Percentiles rank a stretch among this genome's conserved stretches.
Conservation (phyloP, 2,329 filamentous ascomycete species). For the Zalaria sp. region DNA sequence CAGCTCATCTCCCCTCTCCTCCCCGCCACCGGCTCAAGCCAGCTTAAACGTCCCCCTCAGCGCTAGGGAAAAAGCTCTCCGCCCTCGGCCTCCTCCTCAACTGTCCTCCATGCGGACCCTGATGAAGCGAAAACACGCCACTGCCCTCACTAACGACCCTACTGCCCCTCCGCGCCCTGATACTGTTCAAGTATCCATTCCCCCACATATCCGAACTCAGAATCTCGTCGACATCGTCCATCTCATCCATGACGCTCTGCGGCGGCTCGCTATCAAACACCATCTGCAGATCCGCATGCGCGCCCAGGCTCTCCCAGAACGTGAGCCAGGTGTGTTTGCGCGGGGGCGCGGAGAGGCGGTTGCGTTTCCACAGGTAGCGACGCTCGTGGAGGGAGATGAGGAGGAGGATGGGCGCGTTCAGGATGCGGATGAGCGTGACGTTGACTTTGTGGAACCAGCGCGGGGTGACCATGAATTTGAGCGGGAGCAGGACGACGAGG, state of each 20-base stretch:
- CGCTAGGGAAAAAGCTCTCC: too few species aligned
- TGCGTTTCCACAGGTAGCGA: conserved; percentile 46
- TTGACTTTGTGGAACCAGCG: conserved; percentile 89
- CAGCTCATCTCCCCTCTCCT: too few species aligned
- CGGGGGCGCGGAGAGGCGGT: conserved; percentile 18
- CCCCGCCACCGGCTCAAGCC: too few species aligned
- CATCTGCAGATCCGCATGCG: conserved; percentile 56
- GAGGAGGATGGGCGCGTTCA: conserved; percentile 64
- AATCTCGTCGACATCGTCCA: conserved; percentile 34
- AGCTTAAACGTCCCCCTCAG: too few species aligned
- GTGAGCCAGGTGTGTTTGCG: conserved; percentile 26
- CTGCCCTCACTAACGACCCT: conserved; percentile 4
- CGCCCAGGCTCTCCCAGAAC: conserved; percentile 57
- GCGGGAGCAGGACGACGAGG: conserved; percentile 56
- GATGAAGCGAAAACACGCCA: neutral
- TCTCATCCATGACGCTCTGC: conserved; percentile 32
- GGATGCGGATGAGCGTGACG: conserved; percentile 56
- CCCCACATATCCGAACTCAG: conserved; percentile 29
- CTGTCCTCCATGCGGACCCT: neutral
- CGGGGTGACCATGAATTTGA: conserved; percentile 64
- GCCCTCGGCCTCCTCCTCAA: conserved; percentile 1
- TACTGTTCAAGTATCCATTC: conserved; percentile 13
- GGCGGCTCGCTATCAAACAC: conserved; percentile 62
- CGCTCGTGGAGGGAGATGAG: conserved; percentile 59
- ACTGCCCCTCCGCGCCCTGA: conserved; percentile 2